Evolutionary conservation across 2,329 filamentous ascomycete genomes (phyloP).

Genomic region (Knufia fluminis): DNA sequence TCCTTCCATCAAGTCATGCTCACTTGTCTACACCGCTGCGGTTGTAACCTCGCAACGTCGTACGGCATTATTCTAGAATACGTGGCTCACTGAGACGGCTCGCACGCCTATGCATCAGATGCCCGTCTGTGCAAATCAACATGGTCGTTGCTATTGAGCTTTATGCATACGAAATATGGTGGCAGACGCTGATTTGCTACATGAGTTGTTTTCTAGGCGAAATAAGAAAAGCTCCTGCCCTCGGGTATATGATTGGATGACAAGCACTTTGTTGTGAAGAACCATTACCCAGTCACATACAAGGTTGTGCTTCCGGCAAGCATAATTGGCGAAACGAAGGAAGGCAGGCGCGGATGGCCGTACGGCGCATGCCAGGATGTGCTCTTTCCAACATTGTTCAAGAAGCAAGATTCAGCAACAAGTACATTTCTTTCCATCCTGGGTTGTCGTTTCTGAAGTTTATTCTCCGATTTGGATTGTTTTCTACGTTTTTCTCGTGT

Average conservation of each 20-base stretch:
- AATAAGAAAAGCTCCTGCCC: background rate
- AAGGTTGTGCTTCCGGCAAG: background rate
- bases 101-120: background rate
- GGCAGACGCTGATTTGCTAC: background rate
- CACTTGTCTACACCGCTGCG: background rate
- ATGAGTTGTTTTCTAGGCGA: background rate
- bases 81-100: background rate
- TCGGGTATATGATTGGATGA: background rate
- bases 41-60: slow-evolving; percentile 1
- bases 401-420: background rate
- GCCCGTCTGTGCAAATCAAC: background rate
- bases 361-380: background rate
- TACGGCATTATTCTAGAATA: background rate
- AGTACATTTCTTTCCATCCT: background rate
- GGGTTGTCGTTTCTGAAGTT: background rate
- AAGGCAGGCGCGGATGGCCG: background rate
- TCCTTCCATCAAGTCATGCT: too few relatives aligned
- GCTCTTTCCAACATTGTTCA: background rate
- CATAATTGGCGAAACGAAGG: slow-evolving; percentile 1
- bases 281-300: slow-evolving; percentile 1
- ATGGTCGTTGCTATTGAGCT: slow-evolving; percentile 6
- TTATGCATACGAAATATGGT: background rate
- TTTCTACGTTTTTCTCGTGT: too few relatives aligned
- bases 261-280: background rate
- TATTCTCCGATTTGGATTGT: background rate